Evolutionary conservation across 371 early-diverging fungal genomes (phyloP).

Genomic region (Chytridium lagenaria): DNA sequence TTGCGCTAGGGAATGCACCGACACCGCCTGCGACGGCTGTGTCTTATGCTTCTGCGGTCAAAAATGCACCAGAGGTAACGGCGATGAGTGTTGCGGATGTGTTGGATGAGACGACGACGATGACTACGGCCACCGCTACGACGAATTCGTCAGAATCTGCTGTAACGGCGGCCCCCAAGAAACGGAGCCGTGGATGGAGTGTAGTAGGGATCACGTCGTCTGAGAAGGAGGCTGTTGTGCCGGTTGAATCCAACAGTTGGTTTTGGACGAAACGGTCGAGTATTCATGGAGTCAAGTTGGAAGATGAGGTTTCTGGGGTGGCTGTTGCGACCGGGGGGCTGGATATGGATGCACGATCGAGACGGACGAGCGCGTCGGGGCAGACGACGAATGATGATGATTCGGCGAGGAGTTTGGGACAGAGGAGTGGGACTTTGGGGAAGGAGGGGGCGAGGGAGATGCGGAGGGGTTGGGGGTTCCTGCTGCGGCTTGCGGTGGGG

Average conservation of each 20-base stretch:
- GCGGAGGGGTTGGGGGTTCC: too few species aligned
- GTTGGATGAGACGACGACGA: too few species aligned
- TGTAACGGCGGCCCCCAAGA: background rate
- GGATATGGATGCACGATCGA: too few species aligned
- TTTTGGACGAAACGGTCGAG: background rate
- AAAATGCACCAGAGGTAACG: background rate
- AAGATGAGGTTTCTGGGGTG: background rate
- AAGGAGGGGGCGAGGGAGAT: too few species aligned
- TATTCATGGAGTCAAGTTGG: background rate
- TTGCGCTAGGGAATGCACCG: background rate
- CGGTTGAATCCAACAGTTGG: background rate
- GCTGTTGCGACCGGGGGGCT: too few species aligned
- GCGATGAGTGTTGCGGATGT: background rate
- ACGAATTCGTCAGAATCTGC: too few species aligned
- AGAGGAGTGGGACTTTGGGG: too few species aligned
- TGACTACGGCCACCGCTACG: too few species aligned
- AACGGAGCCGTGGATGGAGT: background rate
- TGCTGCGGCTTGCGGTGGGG: too few species aligned
- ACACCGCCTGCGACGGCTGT: background rate
- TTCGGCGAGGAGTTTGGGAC: too few species aligned
- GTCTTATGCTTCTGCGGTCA: background rate
- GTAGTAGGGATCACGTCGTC: background rate
- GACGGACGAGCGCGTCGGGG: too few species aligned
- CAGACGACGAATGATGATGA: too few species aligned
- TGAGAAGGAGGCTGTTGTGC: background rate